Conservation (phyloP, 2,329 filamentous ascomycete genomes). For the Lecanicillium sp. region DNA sequence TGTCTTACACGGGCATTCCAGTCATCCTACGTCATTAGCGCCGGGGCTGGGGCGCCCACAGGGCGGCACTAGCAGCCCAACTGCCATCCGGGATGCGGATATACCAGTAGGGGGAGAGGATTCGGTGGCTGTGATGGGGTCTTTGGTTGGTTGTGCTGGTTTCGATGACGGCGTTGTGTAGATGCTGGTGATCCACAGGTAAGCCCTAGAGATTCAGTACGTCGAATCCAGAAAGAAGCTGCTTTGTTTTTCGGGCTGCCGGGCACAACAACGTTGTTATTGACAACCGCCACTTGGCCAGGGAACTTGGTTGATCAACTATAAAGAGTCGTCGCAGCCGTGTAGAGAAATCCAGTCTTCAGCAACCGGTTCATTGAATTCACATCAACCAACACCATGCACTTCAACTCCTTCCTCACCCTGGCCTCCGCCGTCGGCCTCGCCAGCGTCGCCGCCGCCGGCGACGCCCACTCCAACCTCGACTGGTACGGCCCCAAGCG, state of each 20-base stretch:
- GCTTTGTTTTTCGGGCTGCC: not conserved
- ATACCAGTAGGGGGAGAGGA: too few relatives aligned
- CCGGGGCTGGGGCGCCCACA: not conserved
- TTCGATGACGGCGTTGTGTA: not conserved
- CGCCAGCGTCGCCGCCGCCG: slow-evolving; percentile 3
- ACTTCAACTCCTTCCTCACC: slow-evolving; percentile 1
- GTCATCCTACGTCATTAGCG: slow-evolving; percentile 9
- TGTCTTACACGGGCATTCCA: too few relatives aligned
- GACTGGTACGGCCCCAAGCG: slow-evolving; percentile 14
- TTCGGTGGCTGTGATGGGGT: too few relatives aligned
- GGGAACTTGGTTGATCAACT: not conserved
- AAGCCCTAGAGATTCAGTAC: slow-evolving; percentile 8
- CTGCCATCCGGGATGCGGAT: too few relatives aligned
- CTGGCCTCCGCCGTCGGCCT: slow-evolving; percentile 4
- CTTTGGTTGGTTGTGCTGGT: too few relatives aligned
- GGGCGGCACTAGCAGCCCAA: slow-evolving; percentile 26
- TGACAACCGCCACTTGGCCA: not conserved
- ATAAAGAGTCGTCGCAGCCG: not conserved
- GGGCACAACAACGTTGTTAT: not conserved
- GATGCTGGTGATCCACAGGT: not conserved
- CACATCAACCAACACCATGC: slow-evolving; percentile 3
- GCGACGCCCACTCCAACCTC: slow-evolving; percentile 13
- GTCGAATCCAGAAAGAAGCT: not conserved
- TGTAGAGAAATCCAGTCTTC: not conserved
- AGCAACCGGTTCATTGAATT: not conserved